These are phyloP conservation scores for Thraustotheca clavata DNA, from an alignment of 352 stramenopile species.

Conservation along the genomic window DNA sequence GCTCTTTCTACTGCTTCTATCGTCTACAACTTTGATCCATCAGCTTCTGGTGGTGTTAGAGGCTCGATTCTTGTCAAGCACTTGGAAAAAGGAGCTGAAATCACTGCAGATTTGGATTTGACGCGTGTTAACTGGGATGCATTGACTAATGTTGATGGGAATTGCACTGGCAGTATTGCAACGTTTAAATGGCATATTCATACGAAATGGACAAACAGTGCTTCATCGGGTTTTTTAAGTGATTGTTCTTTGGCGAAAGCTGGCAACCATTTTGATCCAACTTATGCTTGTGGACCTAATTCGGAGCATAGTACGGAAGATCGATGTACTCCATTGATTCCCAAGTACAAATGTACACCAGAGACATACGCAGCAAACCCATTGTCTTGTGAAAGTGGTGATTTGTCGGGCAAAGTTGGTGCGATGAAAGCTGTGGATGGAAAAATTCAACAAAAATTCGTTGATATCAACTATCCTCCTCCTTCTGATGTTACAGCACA, in stretches of 20 bases:
- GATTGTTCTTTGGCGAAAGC: constrained; percentile 32
- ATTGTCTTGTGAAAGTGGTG: constrained; percentile 43
- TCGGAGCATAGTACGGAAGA: constrained; percentile 37
- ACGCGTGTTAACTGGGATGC: constrained; percentile 10
- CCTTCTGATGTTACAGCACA: constrained; percentile 30
- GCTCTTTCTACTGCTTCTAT: not conserved
- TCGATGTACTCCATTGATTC: constrained; percentile 31
- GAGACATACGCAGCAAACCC: constrained; percentile 31
- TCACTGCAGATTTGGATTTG: constrained; percentile 25
- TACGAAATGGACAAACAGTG: constrained; percentile 34
- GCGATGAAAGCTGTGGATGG: constrained; percentile 27
- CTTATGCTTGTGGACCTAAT: constrained; percentile 40
- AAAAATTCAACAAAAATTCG: constrained; percentile 28
- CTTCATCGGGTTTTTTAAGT: constrained; percentile 30
- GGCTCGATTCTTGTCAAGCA: constrained; percentile 6
- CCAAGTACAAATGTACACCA: constrained; percentile 35
- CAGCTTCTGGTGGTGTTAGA: not conserved
- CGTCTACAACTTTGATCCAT: not conserved
- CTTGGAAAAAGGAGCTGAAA: constrained; percentile 2
- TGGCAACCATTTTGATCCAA: constrained; percentile 52
- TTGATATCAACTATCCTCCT: constrained; percentile 31
- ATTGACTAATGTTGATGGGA: constrained; percentile 28
- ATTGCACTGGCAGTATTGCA: constrained; percentile 31
- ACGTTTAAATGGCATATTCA: constrained; percentile 53
- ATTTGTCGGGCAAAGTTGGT: constrained; percentile 45